A percentile compares a stretch with the other conserved stretches of the same genome.
These are phyloP conservation scores for Lasiodiplodia theobromae DNA, from an alignment of 2,329 filamentous ascomycete genomes.

Conservation along the genomic window DNA sequence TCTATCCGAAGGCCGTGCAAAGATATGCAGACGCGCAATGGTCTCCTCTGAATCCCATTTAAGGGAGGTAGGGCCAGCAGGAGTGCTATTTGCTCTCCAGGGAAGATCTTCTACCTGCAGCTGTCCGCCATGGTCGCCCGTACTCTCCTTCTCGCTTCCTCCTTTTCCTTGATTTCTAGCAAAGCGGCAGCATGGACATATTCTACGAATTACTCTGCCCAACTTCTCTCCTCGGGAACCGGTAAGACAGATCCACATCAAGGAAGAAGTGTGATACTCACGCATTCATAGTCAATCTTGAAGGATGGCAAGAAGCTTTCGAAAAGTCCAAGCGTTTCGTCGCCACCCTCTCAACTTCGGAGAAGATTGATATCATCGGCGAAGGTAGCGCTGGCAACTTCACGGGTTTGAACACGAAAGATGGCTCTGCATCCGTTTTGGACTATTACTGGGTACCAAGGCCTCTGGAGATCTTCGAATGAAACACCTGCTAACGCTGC, in stretches of 20 bases:
- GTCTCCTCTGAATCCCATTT: neutral
- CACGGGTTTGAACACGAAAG: neutral
- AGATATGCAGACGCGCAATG: neutral
- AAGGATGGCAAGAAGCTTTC: constrained; percentile 5
- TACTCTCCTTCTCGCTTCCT: neutral
- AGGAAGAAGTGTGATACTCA: neutral
- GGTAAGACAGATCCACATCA: neutral
- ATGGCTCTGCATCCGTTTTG: constrained; percentile 2
- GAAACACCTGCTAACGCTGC: neutral
- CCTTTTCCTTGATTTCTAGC: neutral
- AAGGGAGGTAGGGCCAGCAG: neutral
- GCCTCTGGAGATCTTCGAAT: neutral
- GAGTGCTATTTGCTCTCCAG: neutral
- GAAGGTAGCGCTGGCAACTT: neutral
- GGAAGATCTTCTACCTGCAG: neutral
- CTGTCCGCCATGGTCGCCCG: neutral
- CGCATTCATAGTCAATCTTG: neutral
- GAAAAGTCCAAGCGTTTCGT: neutral
- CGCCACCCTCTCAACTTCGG: neutral
- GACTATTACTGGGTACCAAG: constrained; percentile 3
- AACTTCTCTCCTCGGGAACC: constrained; percentile 4
- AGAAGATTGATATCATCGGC: constrained; percentile 13
- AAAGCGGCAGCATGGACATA: neutral
- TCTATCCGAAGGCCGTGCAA: neutral
- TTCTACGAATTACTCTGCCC: neutral